These are phyloP conservation scores for Brettanomyces custersianus DNA, from an alignment of 805 yeast genomes.

Conservation along the genomic window DNA sequence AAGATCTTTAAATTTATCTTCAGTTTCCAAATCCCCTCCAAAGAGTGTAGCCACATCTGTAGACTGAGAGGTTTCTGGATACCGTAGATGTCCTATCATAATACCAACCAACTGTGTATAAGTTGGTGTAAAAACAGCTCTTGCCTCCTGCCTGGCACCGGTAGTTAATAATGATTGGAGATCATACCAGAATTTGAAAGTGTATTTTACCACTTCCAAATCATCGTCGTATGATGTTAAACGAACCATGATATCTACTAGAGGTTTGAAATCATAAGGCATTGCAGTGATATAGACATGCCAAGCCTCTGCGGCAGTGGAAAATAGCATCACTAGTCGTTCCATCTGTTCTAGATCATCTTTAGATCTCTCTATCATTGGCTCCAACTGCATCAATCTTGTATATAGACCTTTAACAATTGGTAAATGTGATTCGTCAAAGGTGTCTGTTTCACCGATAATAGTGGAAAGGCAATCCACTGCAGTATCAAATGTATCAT, in stretches of 20 bases:
- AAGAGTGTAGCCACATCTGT: constrained; percentile 41
- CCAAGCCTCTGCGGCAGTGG: constrained; percentile 96
- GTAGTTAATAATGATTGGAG: constrained; percentile 63
- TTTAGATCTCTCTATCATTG: constrained; percentile 35
- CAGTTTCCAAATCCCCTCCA: constrained; percentile 63
- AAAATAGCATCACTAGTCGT: constrained; percentile 66
- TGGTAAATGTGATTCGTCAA: constrained; percentile 40
- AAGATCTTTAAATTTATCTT: constrained; percentile 88
- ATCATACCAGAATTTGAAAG: constrained; percentile 88
- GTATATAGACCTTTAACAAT: constrained; percentile 60
- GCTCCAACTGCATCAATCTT: constrained; percentile 55
- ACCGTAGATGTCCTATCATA: constrained; percentile 61
- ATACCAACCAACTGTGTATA: constrained; percentile 51
- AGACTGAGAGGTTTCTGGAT: constrained; percentile 43
- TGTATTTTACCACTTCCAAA: constrained; percentile 79
- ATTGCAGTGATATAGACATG: constrained; percentile 70
- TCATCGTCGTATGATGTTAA: constrained; percentile 72
- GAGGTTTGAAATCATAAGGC: constrained; percentile 59
- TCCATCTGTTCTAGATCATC: constrained; percentile 62
- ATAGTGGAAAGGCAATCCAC: constrained; percentile 81
- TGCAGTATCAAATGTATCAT: constrained; percentile 72
- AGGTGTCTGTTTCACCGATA: constrained; percentile 72
- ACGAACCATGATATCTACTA: constrained; percentile 65
- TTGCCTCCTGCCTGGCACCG: constrained; percentile 47
- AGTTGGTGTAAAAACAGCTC: constrained; percentile 40